Conservation (phyloP, 208 protist species). For the Acanthamoeba culbertsoni region DNA sequence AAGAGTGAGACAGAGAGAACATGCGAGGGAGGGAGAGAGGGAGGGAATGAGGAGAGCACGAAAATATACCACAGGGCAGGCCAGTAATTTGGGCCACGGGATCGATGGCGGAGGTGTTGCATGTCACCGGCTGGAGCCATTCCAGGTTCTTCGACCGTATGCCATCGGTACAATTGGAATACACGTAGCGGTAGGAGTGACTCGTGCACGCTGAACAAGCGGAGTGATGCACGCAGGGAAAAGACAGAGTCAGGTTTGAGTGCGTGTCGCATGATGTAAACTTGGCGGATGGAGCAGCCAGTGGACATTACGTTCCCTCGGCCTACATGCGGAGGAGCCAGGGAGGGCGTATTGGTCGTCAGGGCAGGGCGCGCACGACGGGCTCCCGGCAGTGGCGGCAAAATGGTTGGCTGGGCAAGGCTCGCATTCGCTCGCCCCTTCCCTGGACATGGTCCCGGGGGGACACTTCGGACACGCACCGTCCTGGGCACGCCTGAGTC, state of each 20-base stretch:
- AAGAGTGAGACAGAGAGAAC: no score
- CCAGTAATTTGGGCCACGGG: background rate
- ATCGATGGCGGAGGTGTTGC: background rate
- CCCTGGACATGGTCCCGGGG: background rate
- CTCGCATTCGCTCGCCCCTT: background rate
- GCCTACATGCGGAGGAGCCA: background rate
- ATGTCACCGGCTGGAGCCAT: constrained; percentile 11
- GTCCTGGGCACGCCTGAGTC: background rate
- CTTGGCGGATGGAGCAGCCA: no score
- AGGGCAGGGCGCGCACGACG: background rate
- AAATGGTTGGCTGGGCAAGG: background rate
- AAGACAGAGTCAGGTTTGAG: background rate
- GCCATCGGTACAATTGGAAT: background rate
- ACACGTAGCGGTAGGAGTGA: background rate
- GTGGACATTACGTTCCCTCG: background rate
- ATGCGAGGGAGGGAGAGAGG: background rate
- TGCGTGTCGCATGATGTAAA: no score
- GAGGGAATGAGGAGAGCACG: background rate
- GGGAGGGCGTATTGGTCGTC: background rate
- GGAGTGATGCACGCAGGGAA: background rate
- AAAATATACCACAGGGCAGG: background rate
- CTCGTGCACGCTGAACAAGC: background rate
- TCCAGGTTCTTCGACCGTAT: background rate
- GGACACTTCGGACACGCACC: background rate
- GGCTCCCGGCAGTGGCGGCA: background rate